phyloP scores from a whole-genome alignment of 371 early-diverging fungal genomes.

The Funneliformis caledonium region DNA sequence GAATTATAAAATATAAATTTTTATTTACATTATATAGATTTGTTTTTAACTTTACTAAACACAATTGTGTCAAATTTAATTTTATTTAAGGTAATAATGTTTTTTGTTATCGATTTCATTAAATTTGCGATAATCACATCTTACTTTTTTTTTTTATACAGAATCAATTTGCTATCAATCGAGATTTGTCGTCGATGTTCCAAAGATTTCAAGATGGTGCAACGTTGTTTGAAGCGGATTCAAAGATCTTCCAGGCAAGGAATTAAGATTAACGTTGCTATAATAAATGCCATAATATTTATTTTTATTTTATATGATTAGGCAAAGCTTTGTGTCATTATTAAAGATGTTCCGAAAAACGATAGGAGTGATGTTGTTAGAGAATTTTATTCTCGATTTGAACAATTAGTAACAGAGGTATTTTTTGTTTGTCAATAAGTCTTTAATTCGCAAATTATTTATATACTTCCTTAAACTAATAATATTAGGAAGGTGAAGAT shows the following conservation, averaged over 20 bases:
- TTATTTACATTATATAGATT: neutral
- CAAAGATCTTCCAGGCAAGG: constrained; percentile 22
- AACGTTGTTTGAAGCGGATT: neutral
- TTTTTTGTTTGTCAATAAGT: neutral
- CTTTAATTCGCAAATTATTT: neutral
- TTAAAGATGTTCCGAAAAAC: constrained; percentile 31
- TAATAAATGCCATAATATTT: neutral
- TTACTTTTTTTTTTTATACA: neutral
- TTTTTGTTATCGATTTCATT: neutral
- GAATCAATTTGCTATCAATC: constrained; percentile 28
- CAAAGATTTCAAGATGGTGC: constrained; percentile 37
- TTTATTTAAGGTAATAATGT: constrained; percentile 13
- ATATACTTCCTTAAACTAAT: neutral
- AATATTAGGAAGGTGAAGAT: constrained; percentile 32
- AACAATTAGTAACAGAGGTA: constrained; percentile 5
- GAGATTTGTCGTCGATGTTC: constrained; percentile 36
- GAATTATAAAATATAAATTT: neutral
- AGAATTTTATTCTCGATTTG: constrained; percentile 16
- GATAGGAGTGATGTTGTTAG: neutral
- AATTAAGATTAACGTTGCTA: neutral
- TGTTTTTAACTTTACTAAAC: constrained; percentile 19
- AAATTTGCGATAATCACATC: neutral
- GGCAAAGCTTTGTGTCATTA: constrained; percentile 38
- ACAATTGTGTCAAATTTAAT: constrained; percentile 16
- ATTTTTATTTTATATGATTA: neutral